A percentile compares a stretch with the other conserved stretches of the same genome.
These are phyloP conservation scores for Dryas drummondii DNA, from an alignment of 306 rosid species.

Conservation along the genomic window DNA sequence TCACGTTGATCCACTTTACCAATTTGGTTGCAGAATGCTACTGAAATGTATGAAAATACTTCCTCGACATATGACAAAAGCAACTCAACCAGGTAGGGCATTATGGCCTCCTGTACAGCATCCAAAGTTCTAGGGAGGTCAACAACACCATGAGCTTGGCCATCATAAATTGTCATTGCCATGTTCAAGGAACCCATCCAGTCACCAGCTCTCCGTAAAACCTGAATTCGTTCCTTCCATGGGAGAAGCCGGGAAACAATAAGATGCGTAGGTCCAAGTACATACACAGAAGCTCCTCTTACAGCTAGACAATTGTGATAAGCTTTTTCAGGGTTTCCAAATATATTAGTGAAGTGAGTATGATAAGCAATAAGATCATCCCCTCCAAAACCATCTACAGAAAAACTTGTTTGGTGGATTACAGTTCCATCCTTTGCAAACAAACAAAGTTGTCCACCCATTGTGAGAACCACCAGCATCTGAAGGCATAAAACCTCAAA, in stretches of 20 bases:
- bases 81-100: slow-evolving; percentile 89
- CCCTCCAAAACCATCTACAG: slow-evolving; percentile 62
- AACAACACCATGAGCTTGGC: slow-evolving; percentile 90
- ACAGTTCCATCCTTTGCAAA: slow-evolving; percentile 86
- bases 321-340: slow-evolving; percentile 93
- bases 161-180: slow-evolving; percentile 92
- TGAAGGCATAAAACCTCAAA: slow-evolving; percentile 42
- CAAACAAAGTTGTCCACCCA: slow-evolving; percentile 74
- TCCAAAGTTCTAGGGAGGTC: slow-evolving; percentile 94
- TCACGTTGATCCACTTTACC: slow-evolving; percentile 57
- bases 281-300: slow-evolving; percentile 91
- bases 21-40: slow-evolving; percentile 87
- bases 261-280: slow-evolving; percentile 83
- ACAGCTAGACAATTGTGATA: slow-evolving; percentile 81
- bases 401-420: slow-evolving; percentile 86
- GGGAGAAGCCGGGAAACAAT: slow-evolving; percentile 90
- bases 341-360: slow-evolving; percentile 68
- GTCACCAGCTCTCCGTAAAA: slow-evolving; percentile 85
- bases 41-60: slow-evolving; percentile 92
- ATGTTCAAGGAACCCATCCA: slow-evolving; percentile 99
- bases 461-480: slow-evolving; percentile 88
- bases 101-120: slow-evolving; percentile 85
- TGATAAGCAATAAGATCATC: slow-evolving; percentile 86
- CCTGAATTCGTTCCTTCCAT: slow-evolving; percentile 92
- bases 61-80: slow-evolving; percentile 88